Evolutionary conservation across 257 asterid species (phyloP).

Genomic region (Cinchona pubescens): DNA sequence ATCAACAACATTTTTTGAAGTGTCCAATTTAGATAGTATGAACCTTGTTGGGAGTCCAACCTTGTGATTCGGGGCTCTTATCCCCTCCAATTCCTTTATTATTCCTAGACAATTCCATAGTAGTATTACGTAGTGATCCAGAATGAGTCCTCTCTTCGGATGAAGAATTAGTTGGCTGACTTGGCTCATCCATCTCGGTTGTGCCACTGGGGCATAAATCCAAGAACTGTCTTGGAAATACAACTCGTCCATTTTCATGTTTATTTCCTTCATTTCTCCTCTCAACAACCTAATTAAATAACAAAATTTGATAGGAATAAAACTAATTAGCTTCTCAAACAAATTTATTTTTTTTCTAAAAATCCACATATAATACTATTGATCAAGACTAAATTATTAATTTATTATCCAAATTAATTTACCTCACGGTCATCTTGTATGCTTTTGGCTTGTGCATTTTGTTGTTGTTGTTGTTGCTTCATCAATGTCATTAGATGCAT

Average conservation of each 20-base stretch:
- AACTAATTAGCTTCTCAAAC: neutral
- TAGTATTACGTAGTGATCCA: conserved; percentile 51
- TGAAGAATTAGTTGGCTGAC: conserved; percentile 44
- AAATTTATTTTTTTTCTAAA: too few relatives aligned
- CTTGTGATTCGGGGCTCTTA: conserved; percentile 74
- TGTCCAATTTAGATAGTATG: conserved; percentile 40
- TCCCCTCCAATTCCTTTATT: conserved; percentile 49
- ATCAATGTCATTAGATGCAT: conserved; percentile 53
- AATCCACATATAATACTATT: too few relatives aligned
- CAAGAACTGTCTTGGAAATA: conserved; percentile 59
- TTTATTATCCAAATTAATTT: conserved; percentile 1
- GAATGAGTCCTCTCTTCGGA: conserved; percentile 84
- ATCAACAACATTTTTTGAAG: conserved; percentile 40
- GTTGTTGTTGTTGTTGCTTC: conserved; percentile 41
- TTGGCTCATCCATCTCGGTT: conserved; percentile 32
- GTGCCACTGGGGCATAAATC: conserved; percentile 41
- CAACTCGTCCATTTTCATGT: conserved; percentile 15
- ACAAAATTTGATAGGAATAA: neutral
- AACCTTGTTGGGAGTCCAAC: conserved; percentile 59
- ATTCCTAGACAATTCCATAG: conserved; percentile 22
- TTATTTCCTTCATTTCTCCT: conserved; percentile 12
- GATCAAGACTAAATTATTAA: neutral
- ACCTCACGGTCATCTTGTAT: conserved; percentile 31
- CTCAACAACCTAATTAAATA: conserved; percentile 16
- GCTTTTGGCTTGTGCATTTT: conserved; percentile 18